Percentiles rank a stretch among this genome's conserved stretches.
Conservation (phyloP, 768 basidiomycete species). For the Dioszegia hungarica region DNA sequence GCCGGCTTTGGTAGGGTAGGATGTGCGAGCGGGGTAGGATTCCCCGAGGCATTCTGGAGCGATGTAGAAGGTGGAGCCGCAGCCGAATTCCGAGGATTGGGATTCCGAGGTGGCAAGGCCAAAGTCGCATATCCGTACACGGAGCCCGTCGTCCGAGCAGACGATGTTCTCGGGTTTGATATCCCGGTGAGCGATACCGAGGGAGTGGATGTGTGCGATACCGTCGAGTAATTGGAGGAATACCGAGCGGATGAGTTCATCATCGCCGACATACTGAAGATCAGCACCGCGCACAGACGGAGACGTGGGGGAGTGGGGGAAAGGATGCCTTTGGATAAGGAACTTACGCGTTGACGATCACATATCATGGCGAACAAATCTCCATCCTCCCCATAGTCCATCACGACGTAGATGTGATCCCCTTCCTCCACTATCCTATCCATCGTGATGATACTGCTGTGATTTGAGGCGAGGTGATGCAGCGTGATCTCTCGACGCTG, state of each 20-base stretch:
- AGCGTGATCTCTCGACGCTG: conserved; percentile 64
- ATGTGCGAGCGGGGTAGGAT: conserved; percentile 49
- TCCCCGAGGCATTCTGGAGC: conserved; percentile 56
- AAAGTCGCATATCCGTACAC: conserved; percentile 47
- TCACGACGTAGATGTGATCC: conserved; percentile 40
- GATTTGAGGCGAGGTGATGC: conserved; percentile 49
- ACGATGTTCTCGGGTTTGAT: conserved; percentile 48
- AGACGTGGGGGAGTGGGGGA: not conserved
- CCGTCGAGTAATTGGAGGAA: conserved; percentile 91
- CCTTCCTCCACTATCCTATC: conserved; percentile 41
- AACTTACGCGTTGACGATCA: conserved; percentile 44
- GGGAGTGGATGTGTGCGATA: conserved; percentile 53
- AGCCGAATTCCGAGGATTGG: conserved; percentile 44
- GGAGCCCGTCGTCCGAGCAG: conserved; percentile 51
- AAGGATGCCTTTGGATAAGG: no score
- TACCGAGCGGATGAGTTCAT: conserved; percentile 75
- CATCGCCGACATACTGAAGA: conserved; percentile 48
- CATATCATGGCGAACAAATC: conserved; percentile 47
- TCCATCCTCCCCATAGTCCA: conserved; percentile 47
- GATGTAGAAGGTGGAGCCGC: conserved; percentile 49
- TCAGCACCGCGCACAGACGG: conserved; percentile 51
- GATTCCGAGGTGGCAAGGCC: conserved; percentile 46
- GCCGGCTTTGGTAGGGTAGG: conserved; percentile 73
- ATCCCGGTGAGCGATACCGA: conserved; percentile 45
- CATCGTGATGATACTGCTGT: conserved; percentile 39